phyloP scores from a whole-genome alignment of 2,329 filamentous ascomycete species.

The Ambrosiella beaveri region DNA sequence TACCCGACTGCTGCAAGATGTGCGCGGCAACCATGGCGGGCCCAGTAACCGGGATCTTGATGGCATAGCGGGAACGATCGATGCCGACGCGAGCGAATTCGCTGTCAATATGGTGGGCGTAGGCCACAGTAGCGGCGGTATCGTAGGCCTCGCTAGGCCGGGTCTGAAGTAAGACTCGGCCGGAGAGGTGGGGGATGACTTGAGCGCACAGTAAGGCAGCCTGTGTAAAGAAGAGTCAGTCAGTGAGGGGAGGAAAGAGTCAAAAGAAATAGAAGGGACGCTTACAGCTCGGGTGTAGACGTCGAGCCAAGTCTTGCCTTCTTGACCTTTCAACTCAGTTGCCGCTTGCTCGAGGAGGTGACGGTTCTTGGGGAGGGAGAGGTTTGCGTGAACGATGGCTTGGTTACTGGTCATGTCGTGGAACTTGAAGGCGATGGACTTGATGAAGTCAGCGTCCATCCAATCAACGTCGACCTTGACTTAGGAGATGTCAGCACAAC shows the following conservation, averaged over 20 bases:
- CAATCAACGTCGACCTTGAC: slow-evolving; percentile 35
- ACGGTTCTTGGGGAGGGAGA: slow-evolving; percentile 26
- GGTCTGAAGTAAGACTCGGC: slow-evolving; percentile 31
- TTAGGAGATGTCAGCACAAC: slow-evolving; percentile 14
- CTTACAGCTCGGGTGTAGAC: slow-evolving; percentile 29
- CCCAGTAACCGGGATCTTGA: slow-evolving; percentile 34
- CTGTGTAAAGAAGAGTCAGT: slow-evolving; percentile 12
- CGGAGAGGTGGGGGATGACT: slow-evolving; percentile 28
- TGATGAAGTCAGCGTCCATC: slow-evolving; percentile 33
- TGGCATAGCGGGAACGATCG: slow-evolving; percentile 28
- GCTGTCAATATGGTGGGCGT: slow-evolving; percentile 28
- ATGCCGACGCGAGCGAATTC: slow-evolving; percentile 30
- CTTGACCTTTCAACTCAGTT: slow-evolving; percentile 26
- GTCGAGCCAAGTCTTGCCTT: slow-evolving; percentile 23
- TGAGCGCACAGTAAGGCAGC: slow-evolving; percentile 29
- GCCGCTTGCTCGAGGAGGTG: slow-evolving; percentile 25
- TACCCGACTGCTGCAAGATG: slow-evolving; percentile 26
- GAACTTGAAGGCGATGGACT: slow-evolving; percentile 26
- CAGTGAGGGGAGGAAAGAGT: not conserved
- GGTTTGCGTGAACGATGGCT: slow-evolving; percentile 29
- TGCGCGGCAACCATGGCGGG: slow-evolving; percentile 29
- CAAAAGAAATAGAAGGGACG: slow-evolving; percentile 11
- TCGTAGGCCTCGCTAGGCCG: slow-evolving; percentile 30
- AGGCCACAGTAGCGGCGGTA: slow-evolving; percentile 26
- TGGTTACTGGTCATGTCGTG: slow-evolving; percentile 35